These are phyloP conservation scores for Mortierella sp. DNA, from an alignment of 371 early-diverging fungal species.

Conservation along the genomic window DNA sequence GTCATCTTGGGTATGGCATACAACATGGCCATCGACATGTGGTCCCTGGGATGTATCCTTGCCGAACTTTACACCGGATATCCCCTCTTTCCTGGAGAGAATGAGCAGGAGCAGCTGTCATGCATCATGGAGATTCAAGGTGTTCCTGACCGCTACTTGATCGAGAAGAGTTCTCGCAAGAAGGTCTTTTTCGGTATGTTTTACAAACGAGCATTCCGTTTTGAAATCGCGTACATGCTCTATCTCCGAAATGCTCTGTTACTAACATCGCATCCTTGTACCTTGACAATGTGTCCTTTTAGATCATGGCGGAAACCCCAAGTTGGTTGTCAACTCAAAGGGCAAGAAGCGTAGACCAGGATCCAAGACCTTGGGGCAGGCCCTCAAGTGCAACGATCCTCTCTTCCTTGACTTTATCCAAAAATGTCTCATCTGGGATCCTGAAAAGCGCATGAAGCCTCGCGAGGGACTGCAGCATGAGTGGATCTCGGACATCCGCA, in stretches of 20 bases:
- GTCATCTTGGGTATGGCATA: constrained; percentile 94
- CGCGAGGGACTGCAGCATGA: constrained; percentile 86
- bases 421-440: constrained; percentile 92
- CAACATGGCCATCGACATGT: constrained; percentile 97
- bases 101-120: constrained; percentile 94
- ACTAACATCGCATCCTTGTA: background rate
- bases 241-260: constrained; percentile 34
- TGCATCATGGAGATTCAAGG: constrained; percentile 96
- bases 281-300: constrained; percentile 67
- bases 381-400: constrained; percentile 78
- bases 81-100: constrained; percentile 97
- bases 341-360: constrained; percentile 90
- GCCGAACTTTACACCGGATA: constrained; percentile 95
- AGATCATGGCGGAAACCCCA: constrained; percentile 80
- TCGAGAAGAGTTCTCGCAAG: constrained; percentile 83
- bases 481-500: constrained; percentile 71
- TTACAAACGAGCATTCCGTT: constrained; percentile 68
- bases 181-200: constrained; percentile 88
- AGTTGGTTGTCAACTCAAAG: constrained; percentile 85
- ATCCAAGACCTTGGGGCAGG: constrained; percentile 79
- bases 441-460: constrained; percentile 90
- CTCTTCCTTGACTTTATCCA: constrained; percentile 89
- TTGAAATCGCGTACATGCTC: constrained; percentile 27
- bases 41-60: constrained; percentile 99
- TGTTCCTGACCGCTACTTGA: constrained; percentile 80